Percentiles rank a stretch among this genome's conserved stretches.
Evolutionary conservation across 2,329 filamentous ascomycete genomes (phyloP).

Genomic region (Xylariaceae sp.): DNA sequence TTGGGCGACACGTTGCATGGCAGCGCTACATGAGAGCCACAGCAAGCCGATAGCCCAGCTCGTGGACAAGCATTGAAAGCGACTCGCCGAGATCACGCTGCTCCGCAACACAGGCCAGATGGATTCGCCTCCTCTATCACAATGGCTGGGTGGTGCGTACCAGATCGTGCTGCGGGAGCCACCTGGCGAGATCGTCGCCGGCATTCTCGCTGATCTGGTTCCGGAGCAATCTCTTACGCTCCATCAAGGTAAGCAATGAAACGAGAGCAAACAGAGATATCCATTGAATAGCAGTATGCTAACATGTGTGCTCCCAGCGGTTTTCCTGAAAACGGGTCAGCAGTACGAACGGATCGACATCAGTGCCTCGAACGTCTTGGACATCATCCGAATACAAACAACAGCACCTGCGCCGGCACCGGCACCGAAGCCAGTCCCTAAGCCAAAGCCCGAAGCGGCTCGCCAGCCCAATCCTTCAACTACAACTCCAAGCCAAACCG

Average conservation of each 20-base stretch:
- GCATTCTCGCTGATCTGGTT: slow-evolving; percentile 21
- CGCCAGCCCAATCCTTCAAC: slow-evolving; percentile 23
- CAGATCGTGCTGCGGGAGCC: slow-evolving; percentile 25
- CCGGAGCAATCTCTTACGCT: slow-evolving; percentile 26
- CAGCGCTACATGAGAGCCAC: neutral
- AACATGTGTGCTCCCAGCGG: slow-evolving; percentile 14
- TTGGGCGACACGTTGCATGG: neutral
- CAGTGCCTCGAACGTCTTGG: slow-evolving; percentile 25
- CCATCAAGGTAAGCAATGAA: slow-evolving; percentile 18
- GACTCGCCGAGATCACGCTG: neutral
- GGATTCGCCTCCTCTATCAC: slow-evolving; percentile 21
- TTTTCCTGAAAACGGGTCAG: slow-evolving; percentile 19
- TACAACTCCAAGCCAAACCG: slow-evolving; percentile 29
- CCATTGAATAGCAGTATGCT: neutral
- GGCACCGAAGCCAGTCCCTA: neutral
- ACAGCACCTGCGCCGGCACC: neutral
- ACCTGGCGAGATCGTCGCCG: slow-evolving; percentile 21
- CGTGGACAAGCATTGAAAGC: neutral
- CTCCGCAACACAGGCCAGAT: slow-evolving; percentile 7
- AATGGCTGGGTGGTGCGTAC: slow-evolving; percentile 27
- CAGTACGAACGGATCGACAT: slow-evolving; percentile 20
- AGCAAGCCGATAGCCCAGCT: neutral
- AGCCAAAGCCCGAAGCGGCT: neutral
- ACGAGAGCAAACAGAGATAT: neutral
- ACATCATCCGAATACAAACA: slow-evolving; percentile 22